Conservation (phyloP, 2,329 filamentous ascomycete genomes). For the Fusarium continuum region DNA sequence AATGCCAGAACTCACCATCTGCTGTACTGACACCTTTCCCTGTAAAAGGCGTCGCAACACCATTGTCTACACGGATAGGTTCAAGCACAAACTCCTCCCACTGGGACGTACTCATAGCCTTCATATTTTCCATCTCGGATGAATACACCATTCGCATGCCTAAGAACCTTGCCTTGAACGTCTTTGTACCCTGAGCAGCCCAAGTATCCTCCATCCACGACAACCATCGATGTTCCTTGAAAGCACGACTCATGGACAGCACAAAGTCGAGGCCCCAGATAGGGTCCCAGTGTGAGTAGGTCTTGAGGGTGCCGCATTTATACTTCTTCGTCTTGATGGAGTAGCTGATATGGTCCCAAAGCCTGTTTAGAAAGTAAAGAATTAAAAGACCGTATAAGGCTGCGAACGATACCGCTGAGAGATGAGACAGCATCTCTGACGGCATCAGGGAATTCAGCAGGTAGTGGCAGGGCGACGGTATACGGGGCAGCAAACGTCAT, state of each 20-base stretch:
- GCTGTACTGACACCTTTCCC: constrained; percentile 30
- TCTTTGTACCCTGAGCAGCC: constrained; percentile 16
- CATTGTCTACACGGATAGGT: constrained; percentile 30
- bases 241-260: constrained; percentile 24
- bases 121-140: constrained; percentile 35
- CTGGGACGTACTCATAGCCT: constrained; percentile 35
- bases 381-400: constrained; percentile 1
- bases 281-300: background rate
- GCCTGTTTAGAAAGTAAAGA: background rate
- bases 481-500: background rate
- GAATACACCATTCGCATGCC: constrained; percentile 34
- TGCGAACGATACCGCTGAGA: constrained; percentile 2
- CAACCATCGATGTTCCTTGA: constrained; percentile 28
- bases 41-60: constrained; percentile 27
- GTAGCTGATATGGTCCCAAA: constrained; percentile 7
- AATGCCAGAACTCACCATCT: constrained; percentile 34
- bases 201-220: constrained; percentile 31
- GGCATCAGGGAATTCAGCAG: background rate
- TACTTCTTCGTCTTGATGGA: constrained; percentile 8
- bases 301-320: background rate
- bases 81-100: constrained; percentile 36
- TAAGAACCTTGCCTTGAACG: constrained; percentile 34
- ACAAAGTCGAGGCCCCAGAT: constrained; percentile 32
- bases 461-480: background rate
- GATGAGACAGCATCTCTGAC: background rate